Conservation (phyloP, 345 rosid genomes). For the Sisymbrium altissimum region DNA sequence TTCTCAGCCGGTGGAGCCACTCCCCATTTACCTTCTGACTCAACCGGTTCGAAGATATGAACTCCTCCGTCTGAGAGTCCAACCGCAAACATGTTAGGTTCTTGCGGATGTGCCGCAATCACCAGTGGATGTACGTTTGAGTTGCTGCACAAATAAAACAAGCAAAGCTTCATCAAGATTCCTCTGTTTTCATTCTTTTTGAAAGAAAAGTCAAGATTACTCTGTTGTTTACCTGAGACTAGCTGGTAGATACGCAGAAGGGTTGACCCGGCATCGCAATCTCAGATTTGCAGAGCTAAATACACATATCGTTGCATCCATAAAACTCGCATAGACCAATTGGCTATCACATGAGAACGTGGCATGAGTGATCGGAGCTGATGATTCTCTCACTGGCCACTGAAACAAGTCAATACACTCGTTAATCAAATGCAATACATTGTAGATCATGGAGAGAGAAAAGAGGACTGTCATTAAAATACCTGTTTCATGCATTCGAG, state of each 20-base stretch:
- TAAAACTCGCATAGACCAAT: slow-evolving; percentile 80
- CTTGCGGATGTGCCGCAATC: slow-evolving; percentile 95
- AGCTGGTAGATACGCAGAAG: slow-evolving; percentile 75
- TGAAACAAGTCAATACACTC: slow-evolving; percentile 26
- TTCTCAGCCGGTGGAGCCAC: slow-evolving; percentile 82
- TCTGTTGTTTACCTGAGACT: slow-evolving; percentile 61
- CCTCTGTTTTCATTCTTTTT: neutral
- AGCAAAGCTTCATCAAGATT: neutral
- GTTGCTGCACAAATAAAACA: slow-evolving; percentile 42
- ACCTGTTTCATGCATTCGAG: slow-evolving; percentile 93
- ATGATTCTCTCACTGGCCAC: slow-evolving; percentile 77
- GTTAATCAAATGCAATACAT: neutral
- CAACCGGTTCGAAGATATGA: slow-evolving; percentile 88
- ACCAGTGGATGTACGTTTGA: slow-evolving; percentile 87
- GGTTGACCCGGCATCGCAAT: slow-evolving; percentile 74
- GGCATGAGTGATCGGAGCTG: slow-evolving; percentile 84
- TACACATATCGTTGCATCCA: slow-evolving; percentile 80
- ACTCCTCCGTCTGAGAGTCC: slow-evolving; percentile 97
- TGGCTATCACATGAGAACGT: slow-evolving; percentile 97
- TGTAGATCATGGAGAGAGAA: neutral
- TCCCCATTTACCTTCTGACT: slow-evolving; percentile 97
- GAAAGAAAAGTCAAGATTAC: neutral
- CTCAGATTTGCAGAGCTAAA: slow-evolving; percentile 73
- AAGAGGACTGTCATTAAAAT: neutral
- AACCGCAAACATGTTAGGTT: slow-evolving; percentile 87